Base-by-base conservation (phyloP, 345 rosid species). In the Limnanthes douglasii region DNA sequence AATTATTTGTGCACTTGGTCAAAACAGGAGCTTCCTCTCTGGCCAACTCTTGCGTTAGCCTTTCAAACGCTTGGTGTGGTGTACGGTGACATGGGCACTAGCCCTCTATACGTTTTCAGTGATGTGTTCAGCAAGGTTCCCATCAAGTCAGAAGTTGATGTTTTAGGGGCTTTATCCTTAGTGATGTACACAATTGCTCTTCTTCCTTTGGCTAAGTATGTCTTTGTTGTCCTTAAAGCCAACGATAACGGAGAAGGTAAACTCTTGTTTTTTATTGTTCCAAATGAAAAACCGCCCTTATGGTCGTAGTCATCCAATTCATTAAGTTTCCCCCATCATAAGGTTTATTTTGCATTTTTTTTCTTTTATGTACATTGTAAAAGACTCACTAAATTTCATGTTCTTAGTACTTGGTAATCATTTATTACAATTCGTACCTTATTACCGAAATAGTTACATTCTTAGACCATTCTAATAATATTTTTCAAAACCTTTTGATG, bases 41-140 rank as follows among this genome's bases (percentile, higher is more conserved):
- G 81, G 81, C 23, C 25, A 28, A 74, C 79, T 21, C 38, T 90
- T 54, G 77, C 72, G 11, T 53, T 83, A 48, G 98, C 98, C 34
- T 90, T 90, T 68, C 98, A 90, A 61, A 90, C 98, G 9, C 81
- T 90, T 13, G 98, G 98, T 43, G 86, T 90, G 31, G 98, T 90
- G 12, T 90, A 90, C 52, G 98, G 98, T 31, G 98, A 90, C 56
- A 57, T 90, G 92, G 95, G 98, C 22, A 79, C 98, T 24, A 79
- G 94, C 54, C 98, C 98, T 41, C 70, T 90, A 34, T 90, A 90
- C 59, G 98, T 90, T 23, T 90, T 79, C 53, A 34, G 59, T 39
- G 98, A 84, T 59, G 98, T 90, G 31, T 90, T 90, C 62, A 84
- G 92, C 68, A 79, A 84, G 62, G 95, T 90, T 46, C 44, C 59